Conservation (phyloP, 257 asterid species). For the Gentiana macrophylla region DNA sequence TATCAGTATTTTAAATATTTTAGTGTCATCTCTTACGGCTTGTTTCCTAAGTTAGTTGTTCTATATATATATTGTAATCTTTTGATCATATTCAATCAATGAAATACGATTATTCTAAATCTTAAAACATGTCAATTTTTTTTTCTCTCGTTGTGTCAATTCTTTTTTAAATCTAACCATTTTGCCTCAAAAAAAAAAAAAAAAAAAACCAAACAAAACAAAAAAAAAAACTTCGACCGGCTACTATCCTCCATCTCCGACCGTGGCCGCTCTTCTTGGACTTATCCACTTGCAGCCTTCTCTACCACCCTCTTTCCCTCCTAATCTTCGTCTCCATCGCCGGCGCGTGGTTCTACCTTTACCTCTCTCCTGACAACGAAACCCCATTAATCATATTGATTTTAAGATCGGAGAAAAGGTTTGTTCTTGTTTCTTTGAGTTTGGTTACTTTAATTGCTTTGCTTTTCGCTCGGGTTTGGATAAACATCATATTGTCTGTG, state of each 20-base stretch:
- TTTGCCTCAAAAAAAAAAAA: too few relatives aligned
- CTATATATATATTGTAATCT: too few relatives aligned
- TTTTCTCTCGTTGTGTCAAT: too few relatives aligned
- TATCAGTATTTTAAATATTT: too few relatives aligned
- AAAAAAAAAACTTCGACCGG: neutral
- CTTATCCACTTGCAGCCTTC: slow-evolving; percentile 45
- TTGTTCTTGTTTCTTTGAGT: slow-evolving; percentile 36
- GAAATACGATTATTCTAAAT: too few relatives aligned
- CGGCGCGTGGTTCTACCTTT: slow-evolving; percentile 29
- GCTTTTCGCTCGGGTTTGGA: slow-evolving; percentile 53
- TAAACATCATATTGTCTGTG: slow-evolving; percentile 34
- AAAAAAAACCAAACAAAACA: too few relatives aligned
- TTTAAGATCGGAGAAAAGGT: slow-evolving; percentile 41
- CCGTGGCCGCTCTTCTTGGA: slow-evolving; percentile 63
- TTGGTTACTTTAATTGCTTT: slow-evolving; percentile 43
- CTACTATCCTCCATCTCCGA: slow-evolving; percentile 34
- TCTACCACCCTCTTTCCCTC: slow-evolving; percentile 52
- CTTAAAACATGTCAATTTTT: too few relatives aligned
- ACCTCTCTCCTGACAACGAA: slow-evolving; percentile 20
- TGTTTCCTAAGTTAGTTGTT: too few relatives aligned
- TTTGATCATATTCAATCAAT: too few relatives aligned
- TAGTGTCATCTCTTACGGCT: too few relatives aligned
- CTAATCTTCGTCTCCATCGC: slow-evolving; percentile 49
- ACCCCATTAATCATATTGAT: slow-evolving; percentile 46
- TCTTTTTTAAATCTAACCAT: too few relatives aligned